Evolutionary conservation across 208 protist species (phyloP).

Genomic region (Zelonia costaricensis): DNA sequence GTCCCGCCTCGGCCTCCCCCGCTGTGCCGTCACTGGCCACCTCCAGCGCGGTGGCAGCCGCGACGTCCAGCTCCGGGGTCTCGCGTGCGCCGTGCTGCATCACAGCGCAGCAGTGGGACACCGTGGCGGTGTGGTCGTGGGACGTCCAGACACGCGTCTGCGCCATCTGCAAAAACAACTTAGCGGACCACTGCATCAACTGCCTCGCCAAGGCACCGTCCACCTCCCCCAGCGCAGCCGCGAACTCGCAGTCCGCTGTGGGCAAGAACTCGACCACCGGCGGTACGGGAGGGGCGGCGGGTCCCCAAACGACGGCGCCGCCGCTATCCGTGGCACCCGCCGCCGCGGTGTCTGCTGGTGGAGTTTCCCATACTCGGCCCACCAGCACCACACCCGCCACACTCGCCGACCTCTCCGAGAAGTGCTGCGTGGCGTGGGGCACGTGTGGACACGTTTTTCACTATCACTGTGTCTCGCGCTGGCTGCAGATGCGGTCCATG

Average conservation of each 20-base stretch:
- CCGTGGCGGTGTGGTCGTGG: constrained; percentile 96
- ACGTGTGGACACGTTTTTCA: constrained; percentile 75
- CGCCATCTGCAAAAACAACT: constrained; percentile 97
- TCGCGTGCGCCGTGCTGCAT: constrained; percentile 30
- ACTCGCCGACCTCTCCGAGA: constrained; percentile 14
- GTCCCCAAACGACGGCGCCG: too few relatives aligned
- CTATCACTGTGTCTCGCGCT: constrained; percentile 66
- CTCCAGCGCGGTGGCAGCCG: not conserved
- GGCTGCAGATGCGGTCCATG: constrained; percentile 43
- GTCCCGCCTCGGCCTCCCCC: too few relatives aligned
- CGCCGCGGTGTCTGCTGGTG: too few relatives aligned
- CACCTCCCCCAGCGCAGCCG: not conserved
- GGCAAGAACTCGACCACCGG: too few relatives aligned
- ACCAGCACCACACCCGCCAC: constrained; percentile 3
- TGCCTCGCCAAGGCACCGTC: constrained; percentile 38
- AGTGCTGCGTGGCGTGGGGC: constrained; percentile 90
- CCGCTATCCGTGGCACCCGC: not conserved
- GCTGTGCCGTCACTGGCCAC: not conserved
- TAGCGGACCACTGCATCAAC: constrained; percentile 97
- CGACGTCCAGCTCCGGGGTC: not conserved
- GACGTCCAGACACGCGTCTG: constrained; percentile 96
- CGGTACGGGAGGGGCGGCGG: not conserved
- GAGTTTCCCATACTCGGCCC: too few relatives aligned
- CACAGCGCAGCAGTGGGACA: constrained; percentile 95
- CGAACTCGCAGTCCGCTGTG: too few relatives aligned